phyloP scores from a whole-genome alignment of 495 filamentous ascomycete species.

The Hamigera avellanea region DNA sequence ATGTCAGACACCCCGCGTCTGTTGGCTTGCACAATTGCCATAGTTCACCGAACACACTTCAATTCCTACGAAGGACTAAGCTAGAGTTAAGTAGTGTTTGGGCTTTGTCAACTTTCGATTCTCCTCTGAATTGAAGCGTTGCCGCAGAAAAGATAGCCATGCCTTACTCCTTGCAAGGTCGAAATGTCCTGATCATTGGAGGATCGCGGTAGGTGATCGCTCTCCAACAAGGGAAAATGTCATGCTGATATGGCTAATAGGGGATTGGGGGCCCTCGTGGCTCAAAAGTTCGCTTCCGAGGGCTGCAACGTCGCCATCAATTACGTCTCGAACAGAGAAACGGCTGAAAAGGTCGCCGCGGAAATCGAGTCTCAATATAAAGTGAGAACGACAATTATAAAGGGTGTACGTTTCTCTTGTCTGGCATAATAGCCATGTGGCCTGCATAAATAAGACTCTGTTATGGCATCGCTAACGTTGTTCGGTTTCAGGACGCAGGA shows the following conservation, averaged over 20 bases:
- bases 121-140: too few species aligned
- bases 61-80: neutral
- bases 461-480: too few species aligned
- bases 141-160: too few species aligned
- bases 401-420: slow-evolving; percentile 35
- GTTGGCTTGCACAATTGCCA: slow-evolving; percentile 1
- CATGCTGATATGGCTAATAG: slow-evolving; percentile 17
- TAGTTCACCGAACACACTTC: slow-evolving; percentile 3
- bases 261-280: slow-evolving; percentile 54
- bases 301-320: slow-evolving; percentile 62
- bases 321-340: slow-evolving; percentile 42
- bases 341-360: slow-evolving; percentile 42
- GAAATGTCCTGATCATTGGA: slow-evolving; percentile 58
- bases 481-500: slow-evolving; percentile 47
- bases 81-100: too few species aligned
- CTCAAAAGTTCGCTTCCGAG: slow-evolving; percentile 52
- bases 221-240: neutral
- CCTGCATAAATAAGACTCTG: neutral
- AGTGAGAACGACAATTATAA: slow-evolving; percentile 43
- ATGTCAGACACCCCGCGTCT: too few species aligned
- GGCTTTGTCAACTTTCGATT: too few species aligned
- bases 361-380: slow-evolving; percentile 39
- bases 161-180: slow-evolving; percentile 50
- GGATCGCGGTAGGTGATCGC: slow-evolving; percentile 44
- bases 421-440: neutral